These are phyloP conservation scores for Thielaviopsis euricoi DNA, from an alignment of 2,329 filamentous ascomycete species.

Conservation along the genomic window DNA sequence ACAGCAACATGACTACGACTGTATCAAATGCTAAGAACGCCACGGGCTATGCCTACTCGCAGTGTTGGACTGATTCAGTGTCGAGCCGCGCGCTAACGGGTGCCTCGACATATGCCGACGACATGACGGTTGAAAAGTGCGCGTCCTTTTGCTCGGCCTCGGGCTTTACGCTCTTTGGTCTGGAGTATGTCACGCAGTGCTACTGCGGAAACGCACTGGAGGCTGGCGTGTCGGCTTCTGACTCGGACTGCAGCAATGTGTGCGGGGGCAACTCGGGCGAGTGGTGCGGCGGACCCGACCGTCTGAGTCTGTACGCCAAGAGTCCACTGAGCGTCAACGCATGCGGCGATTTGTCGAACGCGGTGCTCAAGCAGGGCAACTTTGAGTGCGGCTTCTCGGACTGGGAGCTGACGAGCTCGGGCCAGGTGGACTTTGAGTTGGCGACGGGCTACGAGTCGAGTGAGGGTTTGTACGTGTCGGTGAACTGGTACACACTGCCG, in stretches of 20 bases:
- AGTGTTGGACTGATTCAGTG: slow-evolving; percentile 26
- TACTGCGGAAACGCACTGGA: slow-evolving; percentile 28
- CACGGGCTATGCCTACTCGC: slow-evolving; percentile 23
- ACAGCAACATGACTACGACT: background rate
- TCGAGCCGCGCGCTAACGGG: slow-evolving; percentile 23
- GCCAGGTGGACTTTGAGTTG: background rate
- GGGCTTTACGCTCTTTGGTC: slow-evolving; percentile 29
- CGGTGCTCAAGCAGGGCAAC: background rate
- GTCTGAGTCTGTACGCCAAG: slow-evolving; percentile 28
- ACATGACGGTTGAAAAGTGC: slow-evolving; percentile 29
- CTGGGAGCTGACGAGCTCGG: background rate
- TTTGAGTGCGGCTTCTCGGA: background rate
- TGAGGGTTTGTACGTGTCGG: background rate
- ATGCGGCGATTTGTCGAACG: slow-evolving; percentile 2
- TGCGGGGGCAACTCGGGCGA: slow-evolving; percentile 32
- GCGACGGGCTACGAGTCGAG: background rate
- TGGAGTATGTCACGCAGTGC: slow-evolving; percentile 36
- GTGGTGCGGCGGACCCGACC: slow-evolving; percentile 33
- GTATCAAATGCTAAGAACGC: background rate
- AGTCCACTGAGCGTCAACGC: slow-evolving; percentile 12
- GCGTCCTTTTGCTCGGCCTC: slow-evolving; percentile 28
- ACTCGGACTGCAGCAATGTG: slow-evolving; percentile 28
- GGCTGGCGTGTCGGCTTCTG: slow-evolving; percentile 25
- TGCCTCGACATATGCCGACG: slow-evolving; percentile 25
- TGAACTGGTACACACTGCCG: background rate